Base-by-base conservation (phyloP, 1,284 basidiomycete genomes). In the Mycena sp. region DNA sequence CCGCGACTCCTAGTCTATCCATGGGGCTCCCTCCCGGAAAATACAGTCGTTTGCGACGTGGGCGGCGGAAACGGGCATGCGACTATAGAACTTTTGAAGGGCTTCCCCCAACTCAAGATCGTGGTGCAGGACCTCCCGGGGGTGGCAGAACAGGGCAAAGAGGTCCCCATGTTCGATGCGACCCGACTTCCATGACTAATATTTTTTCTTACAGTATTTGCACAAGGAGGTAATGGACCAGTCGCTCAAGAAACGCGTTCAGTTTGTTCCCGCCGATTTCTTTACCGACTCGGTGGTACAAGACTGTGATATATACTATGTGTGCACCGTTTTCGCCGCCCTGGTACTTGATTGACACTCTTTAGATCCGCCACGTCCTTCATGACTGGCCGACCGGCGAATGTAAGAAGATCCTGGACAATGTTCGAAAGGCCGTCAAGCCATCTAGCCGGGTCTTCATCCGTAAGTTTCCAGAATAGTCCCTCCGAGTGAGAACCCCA, bases 121-220 rank as follows among this genome's bases (percentile, higher is more conserved):
- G 73, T 77, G 4, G 60, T 85, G 6, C 85, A 86, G 68, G 86
- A 87, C 61, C 65, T 80, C 3, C 78, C 78, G 0, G 73, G 74
- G 17, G 72, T 78, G 3, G 67, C 84, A 5, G 65, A 61, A 17
- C 74, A 77, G 46, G 81, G 80, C 2, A 72, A 71, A 38, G 64
- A 44, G 28, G 53, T 56, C n/a, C n/a, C n/a, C n/a, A n/a, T n/a
- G n/a, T n/a, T n/a, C n/a, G n/a, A n/a, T n/a, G n/a, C n/a, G n/a
- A n/a, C n/a, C n/a, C n/a, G n/a, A n/a, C n/a, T n/a, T n/a, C n/a
- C n/a, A n/a, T n/a, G n/a, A n/a, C n/a, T n/a, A n/a, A n/a, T n/a
- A n/a, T n/a, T n/a, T n/a, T n/a, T 49, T 14, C 16, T 25, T 19
- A 9, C 28, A 71, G 30, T 74, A 71, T 28, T n/a, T 60, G n/a